Evolutionary conservation across 495 filamentous ascomycete species (phyloP).

Genomic region (Melanomma pulvis-pyrius): DNA sequence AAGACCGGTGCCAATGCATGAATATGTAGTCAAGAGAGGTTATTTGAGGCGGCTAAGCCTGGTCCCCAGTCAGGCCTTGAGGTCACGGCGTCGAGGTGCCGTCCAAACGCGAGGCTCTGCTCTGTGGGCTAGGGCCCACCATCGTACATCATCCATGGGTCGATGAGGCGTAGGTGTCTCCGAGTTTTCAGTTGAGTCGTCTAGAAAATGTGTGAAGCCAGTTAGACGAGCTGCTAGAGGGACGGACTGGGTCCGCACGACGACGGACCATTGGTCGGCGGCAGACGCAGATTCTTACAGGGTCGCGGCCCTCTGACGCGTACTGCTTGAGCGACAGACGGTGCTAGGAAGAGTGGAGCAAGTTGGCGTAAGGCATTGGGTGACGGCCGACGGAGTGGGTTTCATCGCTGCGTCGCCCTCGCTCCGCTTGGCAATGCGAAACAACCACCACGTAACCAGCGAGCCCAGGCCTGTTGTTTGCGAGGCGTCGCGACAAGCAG

Average conservation of each 20-base stretch:
- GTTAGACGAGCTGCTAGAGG: constrained; percentile 1
- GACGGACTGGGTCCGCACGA: background rate
- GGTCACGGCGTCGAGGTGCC: background rate
- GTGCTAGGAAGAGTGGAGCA: constrained; percentile 17
- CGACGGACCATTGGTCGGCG: constrained; percentile 13
- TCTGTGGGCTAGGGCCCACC: constrained; percentile 2
- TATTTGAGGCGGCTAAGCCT: constrained; percentile 12
- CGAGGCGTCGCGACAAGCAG: background rate
- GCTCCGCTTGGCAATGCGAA: constrained; percentile 26
- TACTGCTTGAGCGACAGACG: constrained; percentile 10
- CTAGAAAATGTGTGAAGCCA: background rate
- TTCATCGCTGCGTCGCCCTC: background rate
- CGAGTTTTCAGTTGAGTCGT: background rate
- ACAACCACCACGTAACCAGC: constrained; percentile 1
- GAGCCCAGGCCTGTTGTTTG: background rate
- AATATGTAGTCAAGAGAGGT: constrained; percentile 9
- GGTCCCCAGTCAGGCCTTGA: background rate
- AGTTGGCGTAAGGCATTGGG: constrained; percentile 7
- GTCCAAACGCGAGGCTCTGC: constrained; percentile 10
- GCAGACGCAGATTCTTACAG: background rate
- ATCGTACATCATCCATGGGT: constrained; percentile 4
- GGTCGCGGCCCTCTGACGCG: constrained; percentile 21
- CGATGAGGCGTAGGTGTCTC: constrained; percentile 11
- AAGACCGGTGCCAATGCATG: constrained; percentile 27
- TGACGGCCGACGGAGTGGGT: background rate